Evolutionary conservation across 2,329 filamentous ascomycete genomes (phyloP), one percentile per base, ranked within the genome.

Genomic region (Aspergillus caelatus): DNA sequence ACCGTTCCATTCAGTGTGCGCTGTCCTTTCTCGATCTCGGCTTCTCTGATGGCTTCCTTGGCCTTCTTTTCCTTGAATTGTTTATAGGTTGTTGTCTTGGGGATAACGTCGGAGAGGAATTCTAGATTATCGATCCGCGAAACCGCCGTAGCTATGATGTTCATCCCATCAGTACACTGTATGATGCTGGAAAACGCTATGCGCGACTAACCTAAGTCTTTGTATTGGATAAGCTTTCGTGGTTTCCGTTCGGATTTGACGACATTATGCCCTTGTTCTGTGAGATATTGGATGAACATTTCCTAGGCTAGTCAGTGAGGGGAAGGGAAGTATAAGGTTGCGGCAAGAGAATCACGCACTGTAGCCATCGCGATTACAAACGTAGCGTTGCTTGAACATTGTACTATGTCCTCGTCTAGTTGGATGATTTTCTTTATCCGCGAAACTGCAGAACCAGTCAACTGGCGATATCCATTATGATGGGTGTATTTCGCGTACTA

Each of bases 371-470:
- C 94, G 72, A 98, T 96, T 62, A 94, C 89, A 77, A 98, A 98
- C 23, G 94, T 91, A 60, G 94, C 94, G 74, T 96, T 96, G 78
- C 94, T 96, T 54, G 94, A 96, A 78, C 93, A 96, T 75, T 91
- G 87, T 66, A 83, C 84, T 66, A 97, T 91, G 66, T 97, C 94
- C 50, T 92, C 88, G 78, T 99, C 95, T 62, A 93, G 86, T 56
- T 88, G 86, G 65, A 99, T 92, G 75, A 99, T 97, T 81, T 96
- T 97, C 81, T 97, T 97, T 63, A 99, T 92, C 72, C 95, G 88
- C 21, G 95, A 92, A 61, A 98, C 95, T 98, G 72, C 46, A 53
- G n/a, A 32, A 43, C 23, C 34, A 30, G 48, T 58, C 36, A 61
- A 43, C 36, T 14, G 46, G n/a, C 16, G 19, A 52, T 16, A 26